phyloP scores from a whole-genome alignment of 108 stramenopile genomes.

The Fistulifera pelliculosa region DNA sequence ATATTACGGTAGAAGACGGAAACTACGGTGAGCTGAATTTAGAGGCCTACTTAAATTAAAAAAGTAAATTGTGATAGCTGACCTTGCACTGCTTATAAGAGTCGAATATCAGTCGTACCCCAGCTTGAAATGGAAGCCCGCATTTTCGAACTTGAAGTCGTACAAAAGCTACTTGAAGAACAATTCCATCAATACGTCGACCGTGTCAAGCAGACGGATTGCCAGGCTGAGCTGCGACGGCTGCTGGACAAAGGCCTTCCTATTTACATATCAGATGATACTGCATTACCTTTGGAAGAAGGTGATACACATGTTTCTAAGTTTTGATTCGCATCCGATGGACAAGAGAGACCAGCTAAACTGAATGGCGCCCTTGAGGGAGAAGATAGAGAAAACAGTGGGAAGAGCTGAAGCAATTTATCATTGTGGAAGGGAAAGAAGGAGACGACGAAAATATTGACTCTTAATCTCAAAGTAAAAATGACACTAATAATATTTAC shows the following conservation, averaged over 20 bases:
- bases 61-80: background rate
- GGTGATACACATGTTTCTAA: constrained; percentile 49
- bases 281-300: constrained; percentile 63
- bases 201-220: constrained; percentile 65
- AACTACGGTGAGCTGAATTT: constrained; percentile 75
- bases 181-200: constrained; percentile 27
- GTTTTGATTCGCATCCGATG: constrained; percentile 59
- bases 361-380: constrained; percentile 65
- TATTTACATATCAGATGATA: constrained; percentile 53
- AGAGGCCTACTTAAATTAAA: background rate
- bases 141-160: constrained; percentile 44
- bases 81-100: constrained; percentile 5
- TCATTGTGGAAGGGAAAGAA: constrained; percentile 64
- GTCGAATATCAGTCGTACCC: constrained; percentile 70
- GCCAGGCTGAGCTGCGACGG: constrained; percentile 71
- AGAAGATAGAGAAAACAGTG: constrained; percentile 47
- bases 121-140: constrained; percentile 61
- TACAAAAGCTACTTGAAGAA: constrained; percentile 37
- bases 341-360: constrained; percentile 43
- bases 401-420: constrained; percentile 62
- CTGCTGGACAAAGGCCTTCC: constrained; percentile 66
- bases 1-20: constrained; percentile 67
- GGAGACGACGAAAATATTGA: constrained; percentile 51
- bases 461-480: background rate
- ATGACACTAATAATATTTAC: background rate